Percentiles rank a stretch among this genome's conserved stretches.
These are phyloP conservation scores for Schwanniomyces yamadae DNA, from an alignment of 805 yeast species.

Conservation along the genomic window DNA sequence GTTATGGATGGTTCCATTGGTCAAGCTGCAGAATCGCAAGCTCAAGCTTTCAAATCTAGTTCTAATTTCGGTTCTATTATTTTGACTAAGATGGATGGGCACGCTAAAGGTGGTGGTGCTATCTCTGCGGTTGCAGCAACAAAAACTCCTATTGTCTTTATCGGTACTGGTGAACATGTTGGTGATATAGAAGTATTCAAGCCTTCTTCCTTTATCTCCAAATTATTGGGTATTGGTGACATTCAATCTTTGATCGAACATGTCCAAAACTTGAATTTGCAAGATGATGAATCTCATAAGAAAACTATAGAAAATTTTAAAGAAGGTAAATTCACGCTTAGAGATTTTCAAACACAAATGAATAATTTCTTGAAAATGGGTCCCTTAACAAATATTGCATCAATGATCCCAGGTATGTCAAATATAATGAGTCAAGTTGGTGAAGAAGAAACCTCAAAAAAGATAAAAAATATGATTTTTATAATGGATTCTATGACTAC, in stretches of 20 bases:
- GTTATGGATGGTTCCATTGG: constrained; percentile 97
- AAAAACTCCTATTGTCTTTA: constrained; percentile 88
- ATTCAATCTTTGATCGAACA: constrained; percentile 92
- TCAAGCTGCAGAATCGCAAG: constrained; percentile 96
- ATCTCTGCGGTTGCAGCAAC: constrained; percentile 98
- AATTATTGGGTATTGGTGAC: constrained; percentile 92
- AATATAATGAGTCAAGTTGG: constrained; percentile 82
- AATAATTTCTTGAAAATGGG: constrained; percentile 96
- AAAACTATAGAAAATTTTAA: constrained; percentile 88
- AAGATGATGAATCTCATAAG: constrained; percentile 67
- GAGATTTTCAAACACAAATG: constrained; percentile 93
- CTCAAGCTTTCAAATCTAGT: constrained; percentile 89
- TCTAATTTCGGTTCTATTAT: constrained; percentile 93
- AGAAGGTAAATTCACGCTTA: constrained; percentile 89
- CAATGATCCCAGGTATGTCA: constrained; percentile 91
- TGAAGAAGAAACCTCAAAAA: constrained; percentile 85
- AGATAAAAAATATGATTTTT: constrained; percentile 83
- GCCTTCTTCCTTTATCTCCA: constrained; percentile 87
- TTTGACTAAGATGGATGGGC: constrained; percentile 96
- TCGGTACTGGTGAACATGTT: constrained; percentile 98
- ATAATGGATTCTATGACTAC: constrained; percentile 96
- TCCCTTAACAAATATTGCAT: constrained; percentile 88
- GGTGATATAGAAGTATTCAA: constrained; percentile 89
- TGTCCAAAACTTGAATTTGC: constrained; percentile 78
- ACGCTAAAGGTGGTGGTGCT: constrained; percentile 99